Evolutionary conservation across 2,329 filamentous ascomycete species (phyloP).

Genomic region (Ceratocystis albifundus): DNA sequence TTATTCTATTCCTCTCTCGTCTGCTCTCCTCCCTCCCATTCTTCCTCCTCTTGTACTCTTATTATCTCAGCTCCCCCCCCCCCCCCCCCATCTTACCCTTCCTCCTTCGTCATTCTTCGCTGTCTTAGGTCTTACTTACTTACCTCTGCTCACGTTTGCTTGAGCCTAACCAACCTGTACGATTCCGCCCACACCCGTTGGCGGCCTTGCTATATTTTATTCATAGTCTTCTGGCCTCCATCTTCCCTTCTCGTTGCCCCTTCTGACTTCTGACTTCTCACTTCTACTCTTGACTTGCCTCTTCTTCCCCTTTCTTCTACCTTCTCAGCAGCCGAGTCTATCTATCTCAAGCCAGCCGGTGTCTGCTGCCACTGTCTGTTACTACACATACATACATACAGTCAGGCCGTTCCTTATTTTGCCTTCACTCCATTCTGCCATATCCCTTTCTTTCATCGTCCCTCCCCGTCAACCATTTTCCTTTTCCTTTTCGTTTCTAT

Average conservation of each 20-base stretch:
- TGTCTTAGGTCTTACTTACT: not conserved
- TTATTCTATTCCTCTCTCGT: not conserved
- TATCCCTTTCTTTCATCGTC: not conserved
- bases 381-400: not conserved
- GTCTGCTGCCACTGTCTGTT: not conserved
- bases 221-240: not conserved
- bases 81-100: not conserved
- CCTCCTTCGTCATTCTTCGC: not conserved
- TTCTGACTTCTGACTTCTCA: slow-evolving; percentile 1
- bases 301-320: not conserved
- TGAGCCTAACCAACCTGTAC: no score
- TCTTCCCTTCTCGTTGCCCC: not conserved
- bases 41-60: not conserved
- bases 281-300: not conserved
- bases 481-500: not conserved
- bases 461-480: not conserved
- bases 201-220: no score
- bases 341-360: not conserved
- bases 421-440: not conserved
- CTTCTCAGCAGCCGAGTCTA: not conserved
- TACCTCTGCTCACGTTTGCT: not conserved
- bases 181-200: no score
- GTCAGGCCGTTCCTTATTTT: not conserved
- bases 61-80: not conserved
- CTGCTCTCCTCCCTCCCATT: not conserved